Evolutionary conservation across 345 rosid species (phyloP).

Genomic region (Camelina sativa): DNA sequence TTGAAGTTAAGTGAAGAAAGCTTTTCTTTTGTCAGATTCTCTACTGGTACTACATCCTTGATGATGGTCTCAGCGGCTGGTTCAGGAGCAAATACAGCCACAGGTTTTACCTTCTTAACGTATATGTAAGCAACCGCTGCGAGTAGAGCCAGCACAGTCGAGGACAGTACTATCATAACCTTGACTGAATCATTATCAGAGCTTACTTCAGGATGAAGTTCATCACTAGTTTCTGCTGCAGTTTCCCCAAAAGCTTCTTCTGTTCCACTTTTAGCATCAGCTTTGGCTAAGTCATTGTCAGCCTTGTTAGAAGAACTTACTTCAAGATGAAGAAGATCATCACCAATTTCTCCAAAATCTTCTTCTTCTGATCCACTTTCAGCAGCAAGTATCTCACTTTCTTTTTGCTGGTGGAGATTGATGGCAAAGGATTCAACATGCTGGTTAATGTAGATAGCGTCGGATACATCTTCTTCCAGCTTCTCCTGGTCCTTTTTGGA

Average conservation of each 20-base stretch:
- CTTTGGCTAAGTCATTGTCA: slow-evolving; percentile 3
- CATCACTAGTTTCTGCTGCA: slow-evolving; percentile 24
- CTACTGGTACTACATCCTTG: not conserved
- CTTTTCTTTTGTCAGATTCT: slow-evolving; percentile 35
- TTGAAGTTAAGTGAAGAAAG: slow-evolving; percentile 43
- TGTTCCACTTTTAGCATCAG: slow-evolving; percentile 13
- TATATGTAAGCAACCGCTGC: slow-evolving; percentile 44
- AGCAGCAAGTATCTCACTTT: not conserved
- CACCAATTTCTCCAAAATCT: not conserved
- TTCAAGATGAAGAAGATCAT: slow-evolving; percentile 32
- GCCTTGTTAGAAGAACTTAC: not conserved
- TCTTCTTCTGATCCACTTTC: slow-evolving; percentile 15
- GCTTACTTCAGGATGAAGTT: slow-evolving; percentile 26
- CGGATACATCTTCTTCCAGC: not conserved
- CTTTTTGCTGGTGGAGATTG: slow-evolving; percentile 7
- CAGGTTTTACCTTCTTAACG: slow-evolving; percentile 39
- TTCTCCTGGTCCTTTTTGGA: not conserved
- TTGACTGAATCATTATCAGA: not conserved
- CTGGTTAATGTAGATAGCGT: slow-evolving; percentile 27
- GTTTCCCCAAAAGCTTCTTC: not conserved
- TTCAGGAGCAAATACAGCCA: slow-evolving; percentile 11
- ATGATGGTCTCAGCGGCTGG: not conserved
- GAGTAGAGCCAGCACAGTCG: slow-evolving; percentile 45
- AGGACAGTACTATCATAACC: slow-evolving; percentile 35
- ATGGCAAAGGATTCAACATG: slow-evolving; percentile 17